Conservation (phyloP, 768 basidiomycete species). For the Scleroderma citrinum region DNA sequence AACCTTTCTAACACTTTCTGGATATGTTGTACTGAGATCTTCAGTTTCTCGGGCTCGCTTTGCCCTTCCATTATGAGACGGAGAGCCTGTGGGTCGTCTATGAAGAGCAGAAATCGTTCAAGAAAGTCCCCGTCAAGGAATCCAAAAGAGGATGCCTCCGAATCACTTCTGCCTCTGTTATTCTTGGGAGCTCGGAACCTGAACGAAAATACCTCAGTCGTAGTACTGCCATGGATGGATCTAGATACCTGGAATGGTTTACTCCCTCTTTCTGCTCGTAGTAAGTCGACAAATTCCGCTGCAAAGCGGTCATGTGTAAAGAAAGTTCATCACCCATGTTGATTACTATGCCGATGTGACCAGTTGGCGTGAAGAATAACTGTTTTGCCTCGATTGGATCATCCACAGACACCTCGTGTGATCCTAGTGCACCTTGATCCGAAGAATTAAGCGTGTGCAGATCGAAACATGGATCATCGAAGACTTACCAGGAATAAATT, state of each 20-base stretch:
- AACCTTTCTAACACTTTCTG: constrained; percentile 42
- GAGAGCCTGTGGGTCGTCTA: constrained; percentile 35
- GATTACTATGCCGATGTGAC: constrained; percentile 68
- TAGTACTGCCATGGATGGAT: background rate
- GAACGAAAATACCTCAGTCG: background rate
- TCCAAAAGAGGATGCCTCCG: constrained; percentile 52
- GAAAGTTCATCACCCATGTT: constrained; percentile 52
- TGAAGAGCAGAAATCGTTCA: constrained; percentile 53
- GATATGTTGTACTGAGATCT: constrained; percentile 31
- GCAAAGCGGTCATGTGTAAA: constrained; percentile 58
- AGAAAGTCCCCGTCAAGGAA: constrained; percentile 90
- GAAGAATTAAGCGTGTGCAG: constrained; percentile 1
- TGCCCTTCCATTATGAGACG: constrained; percentile 51
- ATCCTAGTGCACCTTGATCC: constrained; percentile 48
- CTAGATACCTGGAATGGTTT: constrained; percentile 54
- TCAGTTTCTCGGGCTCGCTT: constrained; percentile 53
- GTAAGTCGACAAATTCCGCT: constrained; percentile 66
- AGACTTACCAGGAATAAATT: constrained; percentile 56
- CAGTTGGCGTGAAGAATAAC: constrained; percentile 72
- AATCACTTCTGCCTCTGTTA: constrained; percentile 50
- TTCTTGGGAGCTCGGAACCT: constrained; percentile 72
- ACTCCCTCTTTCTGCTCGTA: constrained; percentile 48
- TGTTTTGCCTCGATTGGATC: constrained; percentile 48
- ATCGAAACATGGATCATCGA: constrained; percentile 4
- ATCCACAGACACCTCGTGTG: constrained; percentile 38